Percentiles rank a stretch among this genome's conserved stretches.
phyloP scores from a whole-genome alignment of 1,139 yeast genomes.

The Pichia kudriavzevii region DNA sequence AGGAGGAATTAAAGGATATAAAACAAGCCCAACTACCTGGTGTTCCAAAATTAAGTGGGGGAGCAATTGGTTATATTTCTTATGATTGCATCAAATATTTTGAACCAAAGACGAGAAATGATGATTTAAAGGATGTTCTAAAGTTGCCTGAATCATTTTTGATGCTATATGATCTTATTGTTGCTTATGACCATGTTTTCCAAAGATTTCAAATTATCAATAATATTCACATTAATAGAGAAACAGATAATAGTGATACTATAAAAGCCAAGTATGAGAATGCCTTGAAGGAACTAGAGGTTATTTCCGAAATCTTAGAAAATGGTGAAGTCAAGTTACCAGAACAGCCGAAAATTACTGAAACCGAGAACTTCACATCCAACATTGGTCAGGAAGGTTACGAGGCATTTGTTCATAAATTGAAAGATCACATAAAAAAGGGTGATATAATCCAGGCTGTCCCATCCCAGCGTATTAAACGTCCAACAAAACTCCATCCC shows the following conservation, averaged over 20 bases:
- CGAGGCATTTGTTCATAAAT: slow-evolving; percentile 64
- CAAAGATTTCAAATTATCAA: slow-evolving; percentile 87
- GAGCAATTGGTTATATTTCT: slow-evolving; percentile 91
- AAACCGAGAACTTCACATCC: slow-evolving; percentile 63
- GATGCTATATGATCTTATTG: slow-evolving; percentile 83
- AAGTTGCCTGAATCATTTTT: slow-evolving; percentile 84
- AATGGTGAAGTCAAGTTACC: slow-evolving; percentile 45
- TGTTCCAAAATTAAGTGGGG: slow-evolving; percentile 81
- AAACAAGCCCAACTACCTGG: slow-evolving; percentile 74
- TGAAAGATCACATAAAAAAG: slow-evolving; percentile 73
- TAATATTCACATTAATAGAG: slow-evolving; percentile 48
- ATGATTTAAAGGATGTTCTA: slow-evolving; percentile 66
- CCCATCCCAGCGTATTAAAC: slow-evolving; percentile 91
- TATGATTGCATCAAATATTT: slow-evolving; percentile 95
- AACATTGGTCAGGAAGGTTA: slow-evolving; percentile 93
- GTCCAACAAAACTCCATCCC: slow-evolving; percentile 92
- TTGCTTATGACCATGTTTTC: slow-evolving; percentile 90
- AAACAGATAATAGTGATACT: slow-evolving; percentile 31
- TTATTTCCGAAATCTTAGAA: slow-evolving; percentile 46
- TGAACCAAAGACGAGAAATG: slow-evolving; percentile 80
- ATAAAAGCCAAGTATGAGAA: slow-evolving; percentile 43
- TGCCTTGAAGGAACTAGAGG: slow-evolving; percentile 52
- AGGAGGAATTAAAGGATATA: slow-evolving; percentile 57
- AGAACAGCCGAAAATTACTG: slow-evolving; percentile 65
- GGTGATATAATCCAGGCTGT: slow-evolving; percentile 98